Percentiles rank a stretch among this genome's conserved stretches.
Conservation (phyloP, 164 flowering plant genomes). For the Echeveria elegans region DNA sequence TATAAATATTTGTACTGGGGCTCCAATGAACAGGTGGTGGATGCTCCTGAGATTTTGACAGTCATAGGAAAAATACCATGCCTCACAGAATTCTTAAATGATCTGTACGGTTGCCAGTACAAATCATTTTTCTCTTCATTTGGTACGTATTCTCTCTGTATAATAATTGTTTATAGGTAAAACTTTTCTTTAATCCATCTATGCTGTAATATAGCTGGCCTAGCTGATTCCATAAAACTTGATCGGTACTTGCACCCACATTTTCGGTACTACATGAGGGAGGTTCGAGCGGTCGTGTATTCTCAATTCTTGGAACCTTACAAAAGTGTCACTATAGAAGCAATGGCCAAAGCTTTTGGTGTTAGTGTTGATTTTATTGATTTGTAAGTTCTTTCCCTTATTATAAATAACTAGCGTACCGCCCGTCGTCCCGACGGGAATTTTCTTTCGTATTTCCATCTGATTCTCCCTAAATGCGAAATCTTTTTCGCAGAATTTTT, state of each 20-base stretch:
- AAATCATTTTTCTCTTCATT: slow-evolving; percentile 85
- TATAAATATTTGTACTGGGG: neutral
- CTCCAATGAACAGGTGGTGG: slow-evolving; percentile 60
- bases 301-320: slow-evolving; percentile 96
- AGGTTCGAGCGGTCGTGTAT: slow-evolving; percentile 78
- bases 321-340: slow-evolving; percentile 97
- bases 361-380: slow-evolving; percentile 92
- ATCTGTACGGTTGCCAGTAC: slow-evolving; percentile 85
- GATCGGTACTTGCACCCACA: slow-evolving; percentile 91
- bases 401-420: no score
- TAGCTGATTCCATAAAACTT: slow-evolving; percentile 76
- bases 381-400: slow-evolving; percentile 40
- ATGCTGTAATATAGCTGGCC: slow-evolving; percentile 53
- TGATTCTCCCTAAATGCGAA: no score
- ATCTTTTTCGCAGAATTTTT: no score
- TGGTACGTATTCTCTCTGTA: slow-evolving; percentile 41
- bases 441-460: no score
- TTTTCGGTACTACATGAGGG: slow-evolving; percentile 97
- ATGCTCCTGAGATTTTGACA: slow-evolving; percentile 95
- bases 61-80: slow-evolving; percentile 82
- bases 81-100: slow-evolving; percentile 80
- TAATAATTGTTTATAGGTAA: neutral
- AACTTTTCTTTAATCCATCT: neutral
- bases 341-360: slow-evolving; percentile 96
- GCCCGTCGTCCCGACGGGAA: no score